Conservation (phyloP, 768 basidiomycete genomes). For the Rhodotorula taiwanensis region DNA sequence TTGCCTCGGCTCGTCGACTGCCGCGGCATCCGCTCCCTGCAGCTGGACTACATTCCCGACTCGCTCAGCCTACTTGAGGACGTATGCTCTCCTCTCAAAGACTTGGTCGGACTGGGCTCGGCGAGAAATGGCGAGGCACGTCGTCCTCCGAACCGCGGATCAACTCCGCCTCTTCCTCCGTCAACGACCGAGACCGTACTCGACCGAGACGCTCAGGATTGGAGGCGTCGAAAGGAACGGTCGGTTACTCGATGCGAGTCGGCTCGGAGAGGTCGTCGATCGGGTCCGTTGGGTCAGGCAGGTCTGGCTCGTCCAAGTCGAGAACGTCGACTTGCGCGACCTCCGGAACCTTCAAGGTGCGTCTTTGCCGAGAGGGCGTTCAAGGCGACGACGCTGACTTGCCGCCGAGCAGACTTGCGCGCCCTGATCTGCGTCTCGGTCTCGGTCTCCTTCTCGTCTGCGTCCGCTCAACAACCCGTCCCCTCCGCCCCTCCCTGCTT, state of each 20-base stretch:
- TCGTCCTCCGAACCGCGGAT: neutral
- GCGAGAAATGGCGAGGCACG: neutral
- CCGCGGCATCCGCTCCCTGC: too few species aligned
- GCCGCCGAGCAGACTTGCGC: slow-evolving; percentile 1
- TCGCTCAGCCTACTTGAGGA: neutral
- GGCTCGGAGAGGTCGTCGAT: neutral
- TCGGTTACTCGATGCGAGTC: neutral
- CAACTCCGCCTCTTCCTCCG: neutral
- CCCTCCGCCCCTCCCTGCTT: neutral
- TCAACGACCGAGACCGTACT: neutral
- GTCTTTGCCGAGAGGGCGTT: neutral
- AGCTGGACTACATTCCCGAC: neutral
- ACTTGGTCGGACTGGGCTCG: neutral
- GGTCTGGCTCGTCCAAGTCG: neutral
- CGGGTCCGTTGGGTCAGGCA: neutral
- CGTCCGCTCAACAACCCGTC: neutral
- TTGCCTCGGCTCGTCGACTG: too few species aligned
- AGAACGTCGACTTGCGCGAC: neutral
- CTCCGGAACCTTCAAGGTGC: neutral
- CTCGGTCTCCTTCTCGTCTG: neutral
- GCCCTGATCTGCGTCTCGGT: neutral
- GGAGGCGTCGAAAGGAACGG: neutral
- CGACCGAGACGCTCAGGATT: neutral
- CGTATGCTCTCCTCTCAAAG: neutral
- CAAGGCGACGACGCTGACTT: too few species aligned